Evolutionary conservation across 2,329 filamentous ascomycete genomes (phyloP).

Genomic region (Colletotrichum scovillei): DNA sequence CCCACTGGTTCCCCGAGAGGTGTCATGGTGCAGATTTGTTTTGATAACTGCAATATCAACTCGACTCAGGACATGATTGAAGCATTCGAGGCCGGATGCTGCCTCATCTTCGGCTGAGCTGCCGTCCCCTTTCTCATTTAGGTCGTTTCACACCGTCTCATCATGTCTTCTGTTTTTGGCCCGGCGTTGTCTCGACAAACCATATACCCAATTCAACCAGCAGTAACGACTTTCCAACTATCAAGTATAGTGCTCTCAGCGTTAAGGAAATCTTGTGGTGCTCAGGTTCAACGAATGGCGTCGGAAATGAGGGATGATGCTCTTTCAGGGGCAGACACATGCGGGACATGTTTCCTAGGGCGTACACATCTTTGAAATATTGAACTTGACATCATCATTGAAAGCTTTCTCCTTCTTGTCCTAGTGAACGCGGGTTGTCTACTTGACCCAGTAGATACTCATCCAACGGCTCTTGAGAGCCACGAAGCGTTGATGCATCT

Average conservation of each 20-base stretch:
- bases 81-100: not conserved
- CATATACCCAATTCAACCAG: not conserved
- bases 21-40: conserved; percentile 48
- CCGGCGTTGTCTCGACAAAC: too few relatives aligned
- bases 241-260: not conserved
- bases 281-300: not conserved
- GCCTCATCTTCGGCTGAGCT: not conserved
- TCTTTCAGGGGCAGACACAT: not conserved
- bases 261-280: not conserved
- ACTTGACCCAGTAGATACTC: not conserved
- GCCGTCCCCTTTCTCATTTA: not conserved
- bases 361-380: not conserved
- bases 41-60: conserved; percentile 43
- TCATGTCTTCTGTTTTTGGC: too few relatives aligned
- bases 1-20: conserved; percentile 43
- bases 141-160: too few relatives aligned
- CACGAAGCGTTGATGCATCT: not conserved
- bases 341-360: not conserved
- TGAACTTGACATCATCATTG: not conserved
- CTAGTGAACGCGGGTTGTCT: not conserved
- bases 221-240: not conserved
- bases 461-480: not conserved
- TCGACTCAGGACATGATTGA: too few relatives aligned
- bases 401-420: not conserved
- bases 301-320: not conserved